These are phyloP conservation scores for Curvularia sp. DNA, from an alignment of 2,329 filamentous ascomycete species.

Conservation along the genomic window DNA sequence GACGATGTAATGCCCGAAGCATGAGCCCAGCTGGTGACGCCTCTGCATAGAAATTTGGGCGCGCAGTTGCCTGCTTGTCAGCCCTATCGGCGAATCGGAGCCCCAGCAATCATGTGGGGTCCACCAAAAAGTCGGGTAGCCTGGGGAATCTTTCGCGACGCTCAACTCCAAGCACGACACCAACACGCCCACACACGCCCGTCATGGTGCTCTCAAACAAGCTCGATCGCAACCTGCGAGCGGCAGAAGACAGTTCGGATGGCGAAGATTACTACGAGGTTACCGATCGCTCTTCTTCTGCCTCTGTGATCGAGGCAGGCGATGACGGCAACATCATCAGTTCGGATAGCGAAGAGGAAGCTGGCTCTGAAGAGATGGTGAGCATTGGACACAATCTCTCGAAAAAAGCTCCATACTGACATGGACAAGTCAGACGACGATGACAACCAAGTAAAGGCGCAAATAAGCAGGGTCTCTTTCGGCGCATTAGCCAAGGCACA, in stretches of 20 bases:
- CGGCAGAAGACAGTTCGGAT: slow-evolving; percentile 47
- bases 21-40: slow-evolving; percentile 11
- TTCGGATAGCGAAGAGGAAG: slow-evolving; percentile 42
- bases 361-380: slow-evolving; percentile 39
- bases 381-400: not conserved
- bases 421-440: slow-evolving; percentile 42
- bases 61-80: slow-evolving; percentile 23
- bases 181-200: not conserved
- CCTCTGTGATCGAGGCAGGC: slow-evolving; percentile 51
- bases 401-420: slow-evolving; percentile 17
- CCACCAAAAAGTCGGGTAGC: slow-evolving; percentile 22
- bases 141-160: slow-evolving; percentile 6
- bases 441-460: slow-evolving; percentile 52
- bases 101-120: slow-evolving; percentile 22
- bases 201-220: slow-evolving; percentile 47
- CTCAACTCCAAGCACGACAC: not conserved
- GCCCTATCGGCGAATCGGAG: slow-evolving; percentile 20
- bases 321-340: slow-evolving; percentile 45
- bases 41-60: slow-evolving; percentile 8
- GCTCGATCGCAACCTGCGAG: slow-evolving; percentile 46
- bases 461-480: slow-evolving; percentile 75
- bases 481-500: slow-evolving; percentile 90
- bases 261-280: slow-evolving; percentile 51
- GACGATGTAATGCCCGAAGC: slow-evolving; percentile 19
- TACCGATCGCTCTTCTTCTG: slow-evolving; percentile 49